Percentiles rank a stretch among this genome's conserved stretches.
These are phyloP conservation scores for Rhizophora mangle DNA, from an alignment of 345 rosid genomes.

Conservation along the genomic window DNA sequence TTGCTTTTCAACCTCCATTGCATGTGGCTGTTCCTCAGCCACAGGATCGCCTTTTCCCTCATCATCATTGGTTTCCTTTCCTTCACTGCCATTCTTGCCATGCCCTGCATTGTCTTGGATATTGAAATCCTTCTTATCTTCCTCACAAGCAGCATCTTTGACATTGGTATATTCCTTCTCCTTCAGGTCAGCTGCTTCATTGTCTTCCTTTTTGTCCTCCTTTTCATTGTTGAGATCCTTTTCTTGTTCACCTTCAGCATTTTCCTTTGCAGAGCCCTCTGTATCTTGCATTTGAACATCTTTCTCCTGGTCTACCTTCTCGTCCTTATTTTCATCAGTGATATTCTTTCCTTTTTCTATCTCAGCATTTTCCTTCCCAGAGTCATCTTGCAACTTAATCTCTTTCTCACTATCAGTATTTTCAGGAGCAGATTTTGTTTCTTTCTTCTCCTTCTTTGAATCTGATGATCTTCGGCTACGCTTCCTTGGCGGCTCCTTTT, in stretches of 20 bases:
- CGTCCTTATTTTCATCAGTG: constrained; percentile 11
- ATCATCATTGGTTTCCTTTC: neutral
- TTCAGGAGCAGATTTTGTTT: constrained; percentile 30
- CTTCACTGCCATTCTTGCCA: constrained; percentile 13
- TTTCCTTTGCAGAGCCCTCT: constrained; percentile 19
- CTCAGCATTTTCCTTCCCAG: constrained; percentile 27
- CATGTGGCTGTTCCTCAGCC: constrained; percentile 20
- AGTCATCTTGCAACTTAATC: constrained; percentile 16
- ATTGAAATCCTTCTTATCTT: constrained; percentile 1
- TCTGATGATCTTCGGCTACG: constrained; percentile 46
- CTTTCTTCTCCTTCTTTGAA: constrained; percentile 49
- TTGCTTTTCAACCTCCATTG: constrained; percentile 24
- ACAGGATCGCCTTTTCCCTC: constrained; percentile 29
- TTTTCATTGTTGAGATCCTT: constrained; percentile 20
- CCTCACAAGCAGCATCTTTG: constrained; percentile 21
- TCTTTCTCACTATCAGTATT: constrained; percentile 36
- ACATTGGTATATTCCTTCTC: constrained; percentile 15
- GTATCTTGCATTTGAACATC: no score
- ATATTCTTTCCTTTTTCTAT: constrained; percentile 21
- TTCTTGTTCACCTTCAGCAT: constrained; percentile 19
- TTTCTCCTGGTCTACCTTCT: constrained; percentile 15
- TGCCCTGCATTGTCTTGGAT: constrained; percentile 6
- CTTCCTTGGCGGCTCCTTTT: constrained; percentile 65
- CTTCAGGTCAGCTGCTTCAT: constrained; percentile 13
- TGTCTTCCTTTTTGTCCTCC: constrained; percentile 16